These are phyloP conservation scores for Piper betle DNA, from an alignment of 164 flowering plant genomes.

Conservation along the genomic window DNA sequence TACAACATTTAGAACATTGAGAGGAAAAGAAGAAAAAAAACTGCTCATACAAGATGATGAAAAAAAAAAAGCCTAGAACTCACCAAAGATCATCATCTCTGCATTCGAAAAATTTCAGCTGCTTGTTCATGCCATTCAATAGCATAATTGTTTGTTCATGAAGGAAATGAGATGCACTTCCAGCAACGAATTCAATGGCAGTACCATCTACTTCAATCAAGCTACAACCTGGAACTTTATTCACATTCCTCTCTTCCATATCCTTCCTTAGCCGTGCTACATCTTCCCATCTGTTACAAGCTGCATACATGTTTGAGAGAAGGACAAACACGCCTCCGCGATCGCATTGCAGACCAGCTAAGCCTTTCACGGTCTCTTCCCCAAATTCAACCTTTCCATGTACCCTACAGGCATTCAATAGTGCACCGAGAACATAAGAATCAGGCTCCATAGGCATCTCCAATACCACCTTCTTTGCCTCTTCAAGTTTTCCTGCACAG, in stretches of 20 bases:
- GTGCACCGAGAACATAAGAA: constrained; percentile 36
- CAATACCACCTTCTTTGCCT: constrained; percentile 30
- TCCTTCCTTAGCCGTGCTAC: constrained; percentile 37
- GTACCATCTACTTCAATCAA: constrained; percentile 32
- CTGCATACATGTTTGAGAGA: constrained; percentile 47
- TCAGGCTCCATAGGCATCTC: constrained; percentile 46
- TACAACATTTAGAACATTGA: not conserved
- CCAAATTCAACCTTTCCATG: constrained; percentile 35
- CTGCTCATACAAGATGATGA: not conserved
- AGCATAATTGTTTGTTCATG: constrained; percentile 13
- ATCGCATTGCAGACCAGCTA: constrained; percentile 22
- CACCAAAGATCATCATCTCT: constrained; percentile 7
- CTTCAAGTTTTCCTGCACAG: constrained; percentile 9
- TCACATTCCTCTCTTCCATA: constrained; percentile 34
- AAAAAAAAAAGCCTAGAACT: not conserved
- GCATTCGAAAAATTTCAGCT: constrained; percentile 15
- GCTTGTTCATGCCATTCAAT: constrained; percentile 20
- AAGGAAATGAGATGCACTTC: constrained; percentile 18
- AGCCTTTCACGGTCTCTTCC: constrained; percentile 18
- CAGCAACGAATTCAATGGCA: constrained; percentile 28
- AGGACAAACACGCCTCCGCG: constrained; percentile 36
- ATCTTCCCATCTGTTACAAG: constrained; percentile 33
- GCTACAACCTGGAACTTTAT: constrained; percentile 45
- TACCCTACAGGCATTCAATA: constrained; percentile 41
- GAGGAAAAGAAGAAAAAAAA: not conserved